These are phyloP conservation scores for Epichloe amarillans DNA, from an alignment of 2,329 filamentous ascomycete genomes.

Conservation along the genomic window DNA sequence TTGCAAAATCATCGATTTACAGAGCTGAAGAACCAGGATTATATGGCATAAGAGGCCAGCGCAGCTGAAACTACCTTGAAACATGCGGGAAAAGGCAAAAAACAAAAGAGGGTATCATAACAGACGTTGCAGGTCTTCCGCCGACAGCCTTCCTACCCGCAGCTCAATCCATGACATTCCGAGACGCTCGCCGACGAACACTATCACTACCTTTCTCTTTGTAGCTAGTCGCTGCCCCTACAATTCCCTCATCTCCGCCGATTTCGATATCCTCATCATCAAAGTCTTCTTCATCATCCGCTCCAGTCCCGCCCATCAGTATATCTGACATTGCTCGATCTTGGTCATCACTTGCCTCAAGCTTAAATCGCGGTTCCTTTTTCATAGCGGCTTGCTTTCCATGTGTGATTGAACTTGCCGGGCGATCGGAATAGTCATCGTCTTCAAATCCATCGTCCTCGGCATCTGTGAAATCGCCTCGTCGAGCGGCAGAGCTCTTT, in stretches of 20 bases:
- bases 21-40: background rate
- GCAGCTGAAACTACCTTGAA: background rate
- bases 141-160: background rate
- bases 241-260: conserved; percentile 23
- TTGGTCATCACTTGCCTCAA: conserved; percentile 16
- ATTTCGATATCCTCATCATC: conserved; percentile 23
- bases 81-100: background rate
- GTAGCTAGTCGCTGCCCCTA: conserved; percentile 42
- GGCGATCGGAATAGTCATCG: conserved; percentile 25
- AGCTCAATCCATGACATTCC: conserved; percentile 9
- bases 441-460: conserved; percentile 11
- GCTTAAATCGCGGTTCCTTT: conserved; percentile 25
- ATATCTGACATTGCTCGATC: conserved; percentile 19
- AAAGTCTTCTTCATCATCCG: conserved; percentile 31
- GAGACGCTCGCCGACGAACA: conserved; percentile 20
- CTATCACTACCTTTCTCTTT: conserved; percentile 23
- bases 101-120: conserved; percentile 4
- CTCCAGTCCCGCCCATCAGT: conserved; percentile 25
- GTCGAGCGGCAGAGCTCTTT: conserved; percentile 4
- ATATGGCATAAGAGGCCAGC: background rate
- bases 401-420: conserved; percentile 30
- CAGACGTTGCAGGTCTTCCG: background rate
- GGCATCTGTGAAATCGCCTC: conserved; percentile 4
- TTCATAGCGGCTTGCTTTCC: conserved; percentile 27
- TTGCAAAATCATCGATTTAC: background rate